phyloP scores from a whole-genome alignment of 192 early-diverging fungal genomes.

The Coemansia aciculifera region DNA sequence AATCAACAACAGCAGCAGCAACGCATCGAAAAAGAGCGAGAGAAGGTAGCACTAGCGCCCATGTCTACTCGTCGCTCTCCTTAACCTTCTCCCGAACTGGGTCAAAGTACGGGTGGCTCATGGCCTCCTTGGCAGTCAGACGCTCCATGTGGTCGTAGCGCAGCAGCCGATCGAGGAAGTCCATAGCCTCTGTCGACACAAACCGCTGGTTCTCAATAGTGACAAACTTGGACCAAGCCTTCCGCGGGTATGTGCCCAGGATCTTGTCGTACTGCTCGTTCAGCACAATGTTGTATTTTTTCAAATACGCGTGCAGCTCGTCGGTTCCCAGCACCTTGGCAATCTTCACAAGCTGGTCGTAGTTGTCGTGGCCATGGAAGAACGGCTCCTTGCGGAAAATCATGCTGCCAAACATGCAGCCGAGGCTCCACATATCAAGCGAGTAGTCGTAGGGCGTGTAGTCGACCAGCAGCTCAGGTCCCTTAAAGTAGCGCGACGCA shows the following conservation, averaged over 20 bases:
- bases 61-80: constrained; percentile 16
- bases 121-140: constrained; percentile 82
- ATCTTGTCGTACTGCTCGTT: constrained; percentile 90
- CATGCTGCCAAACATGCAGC: constrained; percentile 99
- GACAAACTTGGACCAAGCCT: constrained; percentile 85
- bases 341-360: constrained; percentile 99
- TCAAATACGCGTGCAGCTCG: constrained; percentile 86
- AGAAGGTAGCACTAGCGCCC: background rate
- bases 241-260: constrained; percentile 86
- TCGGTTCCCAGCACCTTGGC: constrained; percentile 97
- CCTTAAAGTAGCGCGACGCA: constrained; percentile 98
- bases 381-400: constrained; percentile 99
- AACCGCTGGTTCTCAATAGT: constrained; percentile 82
- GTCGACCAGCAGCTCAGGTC: constrained; percentile 96
- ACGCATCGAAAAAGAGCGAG: background rate
- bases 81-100: constrained; percentile 36
- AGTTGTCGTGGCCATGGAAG: constrained; percentile 98
- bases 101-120: constrained; percentile 87
- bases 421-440: constrained; percentile 99
- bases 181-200: constrained; percentile 78
- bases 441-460: constrained; percentile 99
- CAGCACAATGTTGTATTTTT: constrained; percentile 94
- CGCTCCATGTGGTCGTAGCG: constrained; percentile 94
- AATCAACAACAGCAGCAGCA: background rate
- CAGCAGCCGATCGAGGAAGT: constrained; percentile 87